These are phyloP conservation scores for Aureobasidium sp. DNA, from an alignment of 2,329 filamentous ascomycete species.

Conservation along the genomic window DNA sequence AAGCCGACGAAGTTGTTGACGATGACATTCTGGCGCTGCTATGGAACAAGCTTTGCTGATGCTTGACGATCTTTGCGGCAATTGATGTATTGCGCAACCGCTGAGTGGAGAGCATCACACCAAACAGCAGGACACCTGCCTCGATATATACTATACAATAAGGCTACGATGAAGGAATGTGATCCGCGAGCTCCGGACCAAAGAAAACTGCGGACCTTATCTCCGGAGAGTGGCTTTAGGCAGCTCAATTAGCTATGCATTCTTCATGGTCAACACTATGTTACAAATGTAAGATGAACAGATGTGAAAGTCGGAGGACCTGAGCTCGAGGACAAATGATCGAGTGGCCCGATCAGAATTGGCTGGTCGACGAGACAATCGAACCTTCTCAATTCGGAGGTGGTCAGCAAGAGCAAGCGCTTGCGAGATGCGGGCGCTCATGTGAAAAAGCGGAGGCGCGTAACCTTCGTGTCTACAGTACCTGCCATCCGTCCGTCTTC, in stretches of 20 bases:
- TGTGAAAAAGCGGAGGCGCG: conserved; percentile 9
- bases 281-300: neutral
- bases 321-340: neutral
- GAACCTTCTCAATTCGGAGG: neutral
- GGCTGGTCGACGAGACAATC: neutral
- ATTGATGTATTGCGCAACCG: conserved; percentile 9
- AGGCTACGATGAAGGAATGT: neutral
- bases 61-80: neutral
- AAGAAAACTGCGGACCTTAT: neutral
- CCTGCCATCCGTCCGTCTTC: neutral
- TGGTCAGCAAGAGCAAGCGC: neutral
- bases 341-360: neutral
- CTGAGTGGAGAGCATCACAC: conserved; percentile 2
- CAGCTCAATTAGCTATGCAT: neutral
- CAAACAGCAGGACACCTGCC: neutral
- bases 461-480: neutral
- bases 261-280: neutral
- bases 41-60: neutral
- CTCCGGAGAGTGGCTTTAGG: neutral
- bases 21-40: conserved; percentile 24
- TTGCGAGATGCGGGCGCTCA: neutral
- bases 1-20: conserved; percentile 26
- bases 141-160: neutral
- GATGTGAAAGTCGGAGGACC: neutral
- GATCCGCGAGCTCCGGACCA: neutral